Percentiles rank a stretch among this genome's conserved stretches.
These are phyloP conservation scores for Colletotrichum scovillei DNA, from an alignment of 2,329 filamentous ascomycete genomes.

Conservation along the genomic window DNA sequence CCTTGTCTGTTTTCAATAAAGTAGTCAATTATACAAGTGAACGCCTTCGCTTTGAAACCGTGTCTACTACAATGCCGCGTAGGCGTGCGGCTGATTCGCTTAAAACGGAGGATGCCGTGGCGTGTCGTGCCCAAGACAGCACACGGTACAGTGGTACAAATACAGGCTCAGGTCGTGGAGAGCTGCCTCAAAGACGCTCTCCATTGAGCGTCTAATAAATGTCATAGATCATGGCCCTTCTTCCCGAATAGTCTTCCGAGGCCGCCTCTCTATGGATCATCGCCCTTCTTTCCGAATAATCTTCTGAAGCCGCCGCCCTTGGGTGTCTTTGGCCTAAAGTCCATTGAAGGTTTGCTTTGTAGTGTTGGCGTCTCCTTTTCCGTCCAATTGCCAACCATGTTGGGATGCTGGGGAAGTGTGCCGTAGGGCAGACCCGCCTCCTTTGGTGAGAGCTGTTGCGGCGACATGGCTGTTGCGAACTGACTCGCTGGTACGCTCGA, in stretches of 20 bases:
- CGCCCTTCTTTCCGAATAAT: conserved; percentile 50
- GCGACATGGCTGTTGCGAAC: conserved; percentile 30
- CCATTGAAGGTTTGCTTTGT: conserved; percentile 37
- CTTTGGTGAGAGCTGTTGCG: conserved; percentile 28
- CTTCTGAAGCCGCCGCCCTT: conserved; percentile 51
- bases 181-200: background rate
- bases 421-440: conserved; percentile 26
- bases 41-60: conserved; percentile 19
- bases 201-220: background rate
- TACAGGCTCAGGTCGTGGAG: background rate
- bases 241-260: conserved; percentile 53
- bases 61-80: background rate
- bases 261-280: conserved; percentile 45
- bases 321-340: conserved; percentile 45
- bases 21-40: background rate
- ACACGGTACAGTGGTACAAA: background rate
- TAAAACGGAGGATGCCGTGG: background rate
- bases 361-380: conserved; percentile 35
- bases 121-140: conserved; percentile 4
- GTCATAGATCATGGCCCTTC: conserved; percentile 37
- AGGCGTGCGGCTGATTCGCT: background rate
- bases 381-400: conserved; percentile 25
- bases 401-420: conserved; percentile 33
- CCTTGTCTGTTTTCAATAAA: background rate
- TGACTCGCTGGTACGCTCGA: conserved; percentile 32